These are phyloP conservation scores for Candida nonsorbophila DNA, from an alignment of 805 yeast species.

Conservation along the genomic window DNA sequence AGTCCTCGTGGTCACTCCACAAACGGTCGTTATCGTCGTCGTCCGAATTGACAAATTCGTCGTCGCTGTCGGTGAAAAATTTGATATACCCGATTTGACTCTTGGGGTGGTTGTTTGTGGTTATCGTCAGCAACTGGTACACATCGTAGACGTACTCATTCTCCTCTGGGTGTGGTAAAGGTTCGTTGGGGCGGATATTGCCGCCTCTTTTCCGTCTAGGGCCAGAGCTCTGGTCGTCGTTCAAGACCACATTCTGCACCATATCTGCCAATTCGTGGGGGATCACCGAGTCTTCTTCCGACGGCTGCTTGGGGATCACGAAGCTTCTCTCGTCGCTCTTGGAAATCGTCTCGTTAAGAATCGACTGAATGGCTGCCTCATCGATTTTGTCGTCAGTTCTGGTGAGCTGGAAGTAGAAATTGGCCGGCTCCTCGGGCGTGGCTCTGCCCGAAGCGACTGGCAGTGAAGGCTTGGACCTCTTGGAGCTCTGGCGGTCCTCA, in stretches of 20 bases:
- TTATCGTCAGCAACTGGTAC: conserved; percentile 41
- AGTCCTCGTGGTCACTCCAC: conserved; percentile 71
- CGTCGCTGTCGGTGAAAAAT: conserved; percentile 53
- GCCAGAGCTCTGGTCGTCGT: conserved; percentile 21
- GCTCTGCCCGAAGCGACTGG: conserved; percentile 28
- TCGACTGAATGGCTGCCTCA: conserved; percentile 5
- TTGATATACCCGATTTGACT: conserved; percentile 49
- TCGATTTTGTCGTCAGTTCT: conserved; percentile 25
- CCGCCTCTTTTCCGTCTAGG: conserved; percentile 11
- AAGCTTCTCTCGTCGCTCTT: conserved; percentile 19
- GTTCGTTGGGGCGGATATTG: neutral
- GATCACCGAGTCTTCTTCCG: conserved; percentile 28
- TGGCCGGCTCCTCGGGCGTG: conserved; percentile 23
- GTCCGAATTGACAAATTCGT: conserved; percentile 20
- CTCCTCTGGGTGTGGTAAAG: conserved; percentile 2
- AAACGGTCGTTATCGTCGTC: conserved; percentile 32
- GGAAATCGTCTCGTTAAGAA: conserved; percentile 8
- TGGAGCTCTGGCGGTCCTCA: conserved; percentile 31
- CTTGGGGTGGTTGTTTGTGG: conserved; percentile 45
- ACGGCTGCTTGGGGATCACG: conserved; percentile 27
- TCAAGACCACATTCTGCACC: conserved; percentile 54
- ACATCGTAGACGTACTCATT: conserved; percentile 91
- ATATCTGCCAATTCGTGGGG: conserved; percentile 70
- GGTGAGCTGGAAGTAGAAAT: conserved; percentile 27
- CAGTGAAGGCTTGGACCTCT: conserved; percentile 38